Conservation (phyloP, 192 early-diverging fungal genomes). For the Coemansia sp. region DNA sequence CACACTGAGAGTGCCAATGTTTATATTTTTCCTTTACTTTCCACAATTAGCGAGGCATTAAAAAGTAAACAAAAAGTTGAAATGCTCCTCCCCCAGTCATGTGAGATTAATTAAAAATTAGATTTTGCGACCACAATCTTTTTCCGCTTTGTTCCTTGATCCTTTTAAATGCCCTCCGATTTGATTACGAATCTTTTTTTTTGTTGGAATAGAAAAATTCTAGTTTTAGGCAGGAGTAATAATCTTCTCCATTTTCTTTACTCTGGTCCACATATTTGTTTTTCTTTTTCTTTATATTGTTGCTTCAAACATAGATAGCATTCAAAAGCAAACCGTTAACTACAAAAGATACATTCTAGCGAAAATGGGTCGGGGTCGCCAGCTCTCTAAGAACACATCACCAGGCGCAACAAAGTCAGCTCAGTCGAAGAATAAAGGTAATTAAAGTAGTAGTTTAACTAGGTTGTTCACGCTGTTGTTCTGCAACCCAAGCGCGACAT, state of each 20-base stretch:
- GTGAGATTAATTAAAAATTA: background rate
- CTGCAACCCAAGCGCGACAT: too few relatives aligned
- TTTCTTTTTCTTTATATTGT: background rate
- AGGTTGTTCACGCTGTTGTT: too few relatives aligned
- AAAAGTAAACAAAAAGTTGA: too few relatives aligned
- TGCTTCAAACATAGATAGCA: background rate
- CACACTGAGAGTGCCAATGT: too few relatives aligned
- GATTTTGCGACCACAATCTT: background rate
- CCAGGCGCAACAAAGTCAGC: conserved; percentile 21
- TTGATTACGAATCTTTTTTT: conserved; percentile 8
- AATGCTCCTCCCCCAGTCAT: too few relatives aligned
- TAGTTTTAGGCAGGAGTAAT: background rate
- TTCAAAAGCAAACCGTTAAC: background rate
- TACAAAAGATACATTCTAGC: background rate
- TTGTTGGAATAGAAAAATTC: background rate
- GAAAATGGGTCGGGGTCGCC: conserved; percentile 14
- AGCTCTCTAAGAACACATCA: background rate
- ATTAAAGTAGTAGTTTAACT: background rate
- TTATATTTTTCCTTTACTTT: too few relatives aligned
- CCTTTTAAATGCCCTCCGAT: background rate
- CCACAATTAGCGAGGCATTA: too few relatives aligned
- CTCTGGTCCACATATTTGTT: background rate
- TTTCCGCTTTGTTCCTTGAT: background rate
- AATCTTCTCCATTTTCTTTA: background rate
- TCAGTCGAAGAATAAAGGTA: conserved; percentile 19